Evolutionary conservation across 495 filamentous ascomycete genomes (phyloP).

Genomic region (Bryoglossum gracile): DNA sequence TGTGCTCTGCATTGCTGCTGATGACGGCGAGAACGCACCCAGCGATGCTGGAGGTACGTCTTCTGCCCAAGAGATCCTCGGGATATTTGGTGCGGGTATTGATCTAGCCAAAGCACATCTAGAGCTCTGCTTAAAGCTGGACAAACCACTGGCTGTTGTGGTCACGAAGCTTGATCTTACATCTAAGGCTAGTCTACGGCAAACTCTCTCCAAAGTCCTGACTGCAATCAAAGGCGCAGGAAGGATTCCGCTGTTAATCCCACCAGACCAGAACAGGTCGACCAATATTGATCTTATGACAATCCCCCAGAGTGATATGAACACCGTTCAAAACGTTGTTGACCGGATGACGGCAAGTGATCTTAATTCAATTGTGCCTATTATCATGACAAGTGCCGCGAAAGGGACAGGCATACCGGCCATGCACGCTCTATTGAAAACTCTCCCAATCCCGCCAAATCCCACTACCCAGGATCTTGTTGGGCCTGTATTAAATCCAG

Average conservation of each 20-base stretch:
- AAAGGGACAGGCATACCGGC: slow-evolving; percentile 75
- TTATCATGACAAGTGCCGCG: slow-evolving; percentile 81
- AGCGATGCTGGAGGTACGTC: slow-evolving; percentile 30
- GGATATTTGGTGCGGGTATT: slow-evolving; percentile 43
- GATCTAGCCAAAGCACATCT: slow-evolving; percentile 74
- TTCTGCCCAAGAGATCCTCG: slow-evolving; percentile 41
- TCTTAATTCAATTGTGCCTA: slow-evolving; percentile 59
- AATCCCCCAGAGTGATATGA: slow-evolving; percentile 37
- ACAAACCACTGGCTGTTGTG: slow-evolving; percentile 65
- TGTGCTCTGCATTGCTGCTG: slow-evolving; percentile 77
- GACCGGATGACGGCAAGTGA: slow-evolving; percentile 37
- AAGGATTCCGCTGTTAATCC: slow-evolving; percentile 63
- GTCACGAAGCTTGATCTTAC: slow-evolving; percentile 91
- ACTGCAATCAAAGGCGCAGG: slow-evolving; percentile 68
- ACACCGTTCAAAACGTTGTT: slow-evolving; percentile 45
- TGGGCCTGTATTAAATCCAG: slow-evolving; percentile 35
- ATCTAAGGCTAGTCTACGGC: slow-evolving; percentile 57
- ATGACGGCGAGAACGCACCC: slow-evolving; percentile 48
- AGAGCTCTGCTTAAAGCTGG: slow-evolving; percentile 75
- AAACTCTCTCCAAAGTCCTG: slow-evolving; percentile 65
- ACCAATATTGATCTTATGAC: slow-evolving; percentile 27
- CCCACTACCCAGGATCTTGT: slow-evolving; percentile 40
- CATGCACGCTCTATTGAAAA: slow-evolving; percentile 73
- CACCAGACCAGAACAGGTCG: slow-evolving; percentile 32
- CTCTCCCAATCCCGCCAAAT: slow-evolving; percentile 61